Evolutionary conservation across 768 basidiomycete genomes (phyloP), one percentile per base, ranked within the genome.

Genomic region (Goffeauzyma gilvescens): DNA sequence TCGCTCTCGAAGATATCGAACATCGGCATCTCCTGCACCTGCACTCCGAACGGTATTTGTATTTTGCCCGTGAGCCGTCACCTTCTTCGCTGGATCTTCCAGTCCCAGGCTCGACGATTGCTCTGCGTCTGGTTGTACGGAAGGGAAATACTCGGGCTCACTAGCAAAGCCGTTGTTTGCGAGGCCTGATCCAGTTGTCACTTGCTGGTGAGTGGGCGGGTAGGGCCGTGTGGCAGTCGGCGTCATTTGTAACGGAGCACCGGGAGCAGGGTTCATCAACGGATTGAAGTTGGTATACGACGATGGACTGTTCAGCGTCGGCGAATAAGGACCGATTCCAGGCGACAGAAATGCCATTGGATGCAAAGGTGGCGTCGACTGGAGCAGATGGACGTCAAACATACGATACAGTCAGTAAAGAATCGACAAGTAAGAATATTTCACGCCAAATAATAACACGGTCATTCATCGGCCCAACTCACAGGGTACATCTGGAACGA

Each of bases 231-330:
- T 40, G 39, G 18, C 32, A 13, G 31, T 35, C 18, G 42, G 47
- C 4, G 41, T 42, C 42, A 44, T 44, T 15, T 57, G 48, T 26
- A 65, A 38, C 0, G 75, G 77, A 21, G 75, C 76, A 31, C 76
- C 77, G 1, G 75, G 73, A 8, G 73, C 69, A n/a, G 75, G 66
- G 48, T 76, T 76, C 42, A 75, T 41, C 50, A 57, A 50, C 65
- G 73, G 37, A 72, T 78, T 75, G 75, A 54, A 58, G 12, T 41
- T 34, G n/a, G n/a, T n/a, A 38, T 53, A 57, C 32, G 40, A 36
- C 10, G 39, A 46, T 17, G 58, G 55, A 21, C 53, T 53, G 34
- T 52, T 55, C 78, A 79, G 28, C 74, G 73, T 12, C 76, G 83
- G 81, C 0, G 81, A 78, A 67, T 81, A 77, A 21, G 72, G 65